Evolutionary conservation across 805 yeast genomes (phyloP), one percentile per base, ranked within the genome.

Genomic region (Zygosaccharomyces rouxii): DNA sequence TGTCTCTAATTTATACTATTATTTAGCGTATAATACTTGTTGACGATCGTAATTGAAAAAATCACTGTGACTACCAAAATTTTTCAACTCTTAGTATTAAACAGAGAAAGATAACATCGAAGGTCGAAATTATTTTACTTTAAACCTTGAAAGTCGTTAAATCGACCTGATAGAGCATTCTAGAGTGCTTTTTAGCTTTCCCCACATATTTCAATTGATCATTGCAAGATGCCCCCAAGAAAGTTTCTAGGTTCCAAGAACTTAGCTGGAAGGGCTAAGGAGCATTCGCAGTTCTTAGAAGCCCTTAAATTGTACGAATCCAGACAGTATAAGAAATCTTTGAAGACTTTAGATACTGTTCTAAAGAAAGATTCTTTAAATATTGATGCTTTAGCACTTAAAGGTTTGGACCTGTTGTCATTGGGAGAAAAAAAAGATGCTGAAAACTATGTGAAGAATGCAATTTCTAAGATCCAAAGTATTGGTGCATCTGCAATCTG

Each of bases 321-420:
- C 42, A 89, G 87, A 65, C 89, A 89, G 66, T 90, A 90, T 73
- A 87, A 87, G 64, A 89, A 92, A 60, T 80, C 96, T 1, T 68
- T 90, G 58, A 86, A 86, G 63, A 63, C 82, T 25, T 77, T 88
- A 38, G 97, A 94, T 44, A 71, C 77, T 30, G 77, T 86, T 56
- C 68, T 92, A 59, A 87, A 88, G 72, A 88, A 86, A 60, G 81
- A 81, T 60, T 75, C 88, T 13, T 74, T 72, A 44, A 89, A 87
- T 66, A 84, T 89, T 23, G 95, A 88, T 60, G 80, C 95, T 2
- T 70, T 86, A 47, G 88, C 96, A 3, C 74, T 94, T 59, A 92
- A 92, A 68, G 98, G 95, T 1, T 73, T 95, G 46, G 71, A 80
- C 49, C 69, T 83, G 52, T 73, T 74, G 62, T 77, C 78, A 54